Percentiles rank a stretch among this genome's conserved stretches.
Conservation (phyloP, 306 rosid genomes). For the Vicia faba region DNA sequence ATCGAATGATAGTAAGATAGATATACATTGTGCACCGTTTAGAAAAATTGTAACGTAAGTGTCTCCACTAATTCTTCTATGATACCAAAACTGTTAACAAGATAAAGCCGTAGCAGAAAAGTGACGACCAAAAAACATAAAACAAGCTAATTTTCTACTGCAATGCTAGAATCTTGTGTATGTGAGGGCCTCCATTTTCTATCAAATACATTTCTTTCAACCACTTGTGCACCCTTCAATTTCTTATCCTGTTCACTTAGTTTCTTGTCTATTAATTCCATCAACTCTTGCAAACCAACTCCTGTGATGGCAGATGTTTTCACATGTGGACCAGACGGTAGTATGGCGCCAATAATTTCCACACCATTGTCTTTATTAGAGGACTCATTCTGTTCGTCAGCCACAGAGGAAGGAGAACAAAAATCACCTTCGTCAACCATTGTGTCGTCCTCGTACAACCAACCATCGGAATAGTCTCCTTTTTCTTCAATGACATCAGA, state of each 20-base stretch:
- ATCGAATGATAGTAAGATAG: background rate
- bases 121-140: conserved; percentile 2
- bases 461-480: conserved; percentile 57
- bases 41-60: background rate
- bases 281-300: conserved; percentile 83
- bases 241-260: conserved; percentile 58
- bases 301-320: conserved; percentile 75
- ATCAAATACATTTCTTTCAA: conserved; percentile 51
- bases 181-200: conserved; percentile 87
- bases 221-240: conserved; percentile 47
- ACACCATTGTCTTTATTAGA: conserved; percentile 24
- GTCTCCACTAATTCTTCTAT: background rate
- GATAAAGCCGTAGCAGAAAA: background rate
- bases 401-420: conserved; percentile 25
- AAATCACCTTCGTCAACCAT: conserved; percentile 45
- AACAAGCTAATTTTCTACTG: conserved; percentile 48
- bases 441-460: conserved; percentile 57
- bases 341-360: conserved; percentile 31
- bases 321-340: conserved; percentile 61
- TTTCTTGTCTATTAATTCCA: conserved; percentile 71
- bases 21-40: background rate
- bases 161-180: conserved; percentile 42
- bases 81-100: too few relatives aligned
- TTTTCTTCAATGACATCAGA: conserved; percentile 45
- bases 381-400: conserved; percentile 39